phyloP scores from a whole-genome alignment of 805 yeast genomes.

The Barnettozyma botsteinii region DNA sequence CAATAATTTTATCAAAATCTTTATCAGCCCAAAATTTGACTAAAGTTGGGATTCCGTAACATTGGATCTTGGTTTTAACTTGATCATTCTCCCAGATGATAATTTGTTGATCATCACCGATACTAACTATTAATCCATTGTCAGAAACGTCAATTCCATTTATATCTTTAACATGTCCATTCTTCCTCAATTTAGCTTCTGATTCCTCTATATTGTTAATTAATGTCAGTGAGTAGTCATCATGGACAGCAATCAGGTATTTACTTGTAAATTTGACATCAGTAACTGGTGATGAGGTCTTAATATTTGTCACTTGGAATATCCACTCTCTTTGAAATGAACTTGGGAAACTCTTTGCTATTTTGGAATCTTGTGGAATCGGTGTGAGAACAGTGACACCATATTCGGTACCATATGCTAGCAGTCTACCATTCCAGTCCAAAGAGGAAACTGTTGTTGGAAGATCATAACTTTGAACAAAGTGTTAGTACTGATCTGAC shows the following conservation, averaged over 20 bases:
- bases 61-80: slow-evolving; percentile 6
- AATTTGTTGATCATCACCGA: slow-evolving; percentile 28
- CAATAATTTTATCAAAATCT: slow-evolving; percentile 28
- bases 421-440: slow-evolving; percentile 22
- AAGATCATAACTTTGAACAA: slow-evolving; percentile 16
- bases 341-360: slow-evolving; percentile 21
- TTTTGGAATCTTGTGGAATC: slow-evolving; percentile 16
- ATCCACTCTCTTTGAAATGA: slow-evolving; percentile 24
- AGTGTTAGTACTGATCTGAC: not conserved
- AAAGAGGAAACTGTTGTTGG: slow-evolving; percentile 14
- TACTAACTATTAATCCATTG: slow-evolving; percentile 26
- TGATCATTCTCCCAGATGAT: slow-evolving; percentile 26
- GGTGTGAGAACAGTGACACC: slow-evolving; percentile 23
- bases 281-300: slow-evolving; percentile 12
- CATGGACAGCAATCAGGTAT: slow-evolving; percentile 17
- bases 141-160: slow-evolving; percentile 28
- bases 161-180: slow-evolving; percentile 23
- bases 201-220: slow-evolving; percentile 20
- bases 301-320: slow-evolving; percentile 16
- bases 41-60: slow-evolving; percentile 21
- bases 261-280: slow-evolving; percentile 19
- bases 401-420: slow-evolving; percentile 19
- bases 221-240: slow-evolving; percentile 16
- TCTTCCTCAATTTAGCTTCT: slow-evolving; percentile 3
- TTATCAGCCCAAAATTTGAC: slow-evolving; percentile 31